Percentiles rank a stretch among this genome's conserved stretches.
These are phyloP conservation scores for Geotrichum klebahnii DNA, from an alignment of 1,139 yeast genomes.

Conservation along the genomic window DNA sequence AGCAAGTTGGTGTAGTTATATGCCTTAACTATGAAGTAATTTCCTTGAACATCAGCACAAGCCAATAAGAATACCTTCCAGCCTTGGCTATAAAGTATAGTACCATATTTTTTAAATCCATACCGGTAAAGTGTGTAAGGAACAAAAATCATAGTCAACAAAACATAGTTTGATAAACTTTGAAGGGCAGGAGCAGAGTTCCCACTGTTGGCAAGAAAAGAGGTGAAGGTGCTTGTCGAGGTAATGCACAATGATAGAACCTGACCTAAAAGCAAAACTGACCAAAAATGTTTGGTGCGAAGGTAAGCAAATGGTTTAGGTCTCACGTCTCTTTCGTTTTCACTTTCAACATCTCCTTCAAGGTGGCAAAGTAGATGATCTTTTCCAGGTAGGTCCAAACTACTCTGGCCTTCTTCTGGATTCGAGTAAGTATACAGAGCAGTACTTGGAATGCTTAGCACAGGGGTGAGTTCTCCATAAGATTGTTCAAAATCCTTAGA, in stretches of 20 bases:
- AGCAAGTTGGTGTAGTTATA: conserved; percentile 44
- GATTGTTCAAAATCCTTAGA: too few relatives aligned
- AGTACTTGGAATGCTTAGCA: too few relatives aligned
- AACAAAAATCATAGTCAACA: conserved; percentile 40
- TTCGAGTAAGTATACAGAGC: too few relatives aligned
- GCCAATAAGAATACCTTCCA: conserved; percentile 46
- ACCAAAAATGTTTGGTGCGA: conserved; percentile 40
- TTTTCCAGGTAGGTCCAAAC: neutral
- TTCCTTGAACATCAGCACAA: conserved; percentile 46
- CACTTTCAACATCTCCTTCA: neutral
- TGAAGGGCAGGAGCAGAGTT: conserved; percentile 45
- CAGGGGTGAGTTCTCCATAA: too few relatives aligned
- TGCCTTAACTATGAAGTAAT: conserved; percentile 45
- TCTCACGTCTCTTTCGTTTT: neutral
- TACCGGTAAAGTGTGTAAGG: conserved; percentile 41
- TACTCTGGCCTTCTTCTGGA: neutral
- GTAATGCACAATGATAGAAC: conserved; percentile 42
- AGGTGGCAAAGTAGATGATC: neutral
- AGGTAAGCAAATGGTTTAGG: conserved; percentile 35
- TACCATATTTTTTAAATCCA: conserved; percentile 39
- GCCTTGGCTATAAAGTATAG: conserved; percentile 36
- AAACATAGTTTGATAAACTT: conserved; percentile 41
- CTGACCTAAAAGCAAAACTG: conserved; percentile 44
- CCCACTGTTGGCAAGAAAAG: conserved; percentile 40
- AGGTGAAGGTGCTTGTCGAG: conserved; percentile 44